Evolutionary conservation across 1,139 yeast species (phyloP).

Genomic region (Suhomyces coccinellae): DNA sequence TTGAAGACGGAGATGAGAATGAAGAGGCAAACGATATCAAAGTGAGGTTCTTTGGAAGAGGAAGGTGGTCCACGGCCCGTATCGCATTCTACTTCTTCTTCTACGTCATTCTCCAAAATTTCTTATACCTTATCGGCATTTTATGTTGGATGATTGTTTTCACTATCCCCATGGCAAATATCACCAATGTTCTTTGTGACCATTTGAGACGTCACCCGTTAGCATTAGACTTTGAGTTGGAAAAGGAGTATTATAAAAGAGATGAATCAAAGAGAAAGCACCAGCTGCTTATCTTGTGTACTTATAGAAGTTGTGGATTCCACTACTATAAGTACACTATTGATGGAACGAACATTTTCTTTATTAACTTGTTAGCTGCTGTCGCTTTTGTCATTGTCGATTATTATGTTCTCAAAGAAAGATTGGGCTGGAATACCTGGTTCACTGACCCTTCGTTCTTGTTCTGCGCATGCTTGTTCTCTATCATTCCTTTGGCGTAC

Average conservation of each 20-base stretch:
- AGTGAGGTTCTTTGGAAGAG: slow-evolving; percentile 83
- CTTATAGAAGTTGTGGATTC: slow-evolving; percentile 87
- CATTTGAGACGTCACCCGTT: slow-evolving; percentile 91
- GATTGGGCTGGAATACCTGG: slow-evolving; percentile 46
- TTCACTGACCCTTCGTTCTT: slow-evolving; percentile 63
- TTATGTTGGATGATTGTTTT: slow-evolving; percentile 83
- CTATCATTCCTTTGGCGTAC: slow-evolving; percentile 92
- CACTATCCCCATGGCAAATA: slow-evolving; percentile 90
- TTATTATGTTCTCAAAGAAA: slow-evolving; percentile 61
- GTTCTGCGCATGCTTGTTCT: slow-evolving; percentile 73
- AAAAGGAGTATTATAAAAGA: slow-evolving; percentile 47
- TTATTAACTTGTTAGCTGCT: slow-evolving; percentile 76
- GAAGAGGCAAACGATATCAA: slow-evolving; percentile 40
- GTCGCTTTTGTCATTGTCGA: slow-evolving; percentile 85
- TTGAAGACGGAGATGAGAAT: slow-evolving; percentile 26
- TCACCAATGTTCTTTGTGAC: slow-evolving; percentile 56
- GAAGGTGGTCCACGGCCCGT: slow-evolving; percentile 87
- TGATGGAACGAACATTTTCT: slow-evolving; percentile 92
- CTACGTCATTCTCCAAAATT: slow-evolving; percentile 70
- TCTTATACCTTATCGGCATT: slow-evolving; percentile 54
- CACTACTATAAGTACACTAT: slow-evolving; percentile 95
- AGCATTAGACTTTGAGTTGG: slow-evolving; percentile 71
- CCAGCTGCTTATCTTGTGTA: slow-evolving; percentile 63
- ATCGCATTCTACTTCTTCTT: slow-evolving; percentile 73
- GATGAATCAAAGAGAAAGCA: slow-evolving; percentile 26